A percentile compares a stretch with the other conserved stretches of the same genome.
These are phyloP conservation scores for Hirsutella minnesotensis DNA, from an alignment of 2,329 filamentous ascomycete species.

Conservation along the genomic window DNA sequence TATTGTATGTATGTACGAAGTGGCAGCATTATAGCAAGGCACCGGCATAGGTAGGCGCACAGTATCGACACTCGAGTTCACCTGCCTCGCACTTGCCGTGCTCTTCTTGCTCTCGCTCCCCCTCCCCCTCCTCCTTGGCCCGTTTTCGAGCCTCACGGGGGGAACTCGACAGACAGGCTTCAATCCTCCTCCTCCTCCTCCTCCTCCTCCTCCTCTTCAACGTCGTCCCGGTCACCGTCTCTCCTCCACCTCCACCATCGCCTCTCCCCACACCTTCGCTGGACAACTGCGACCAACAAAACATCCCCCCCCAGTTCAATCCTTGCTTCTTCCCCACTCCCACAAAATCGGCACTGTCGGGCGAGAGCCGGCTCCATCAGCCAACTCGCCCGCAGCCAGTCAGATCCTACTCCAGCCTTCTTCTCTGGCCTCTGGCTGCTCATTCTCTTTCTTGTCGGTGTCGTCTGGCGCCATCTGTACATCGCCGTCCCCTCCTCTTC, in stretches of 20 bases:
- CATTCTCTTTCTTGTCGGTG: not conserved
- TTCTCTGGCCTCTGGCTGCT: not conserved
- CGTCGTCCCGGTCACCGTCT: too few species aligned
- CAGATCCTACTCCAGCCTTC: not conserved
- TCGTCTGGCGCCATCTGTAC: not conserved
- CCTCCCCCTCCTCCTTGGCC: not conserved
- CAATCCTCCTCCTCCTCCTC: too few species aligned
- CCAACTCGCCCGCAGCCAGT: not conserved
- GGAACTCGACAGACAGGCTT: too few species aligned
- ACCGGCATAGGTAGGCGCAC: too few species aligned
- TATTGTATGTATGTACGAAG: too few species aligned
- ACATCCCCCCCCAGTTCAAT: not conserved
- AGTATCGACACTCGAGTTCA: too few species aligned
- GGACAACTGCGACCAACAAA: too few species aligned
- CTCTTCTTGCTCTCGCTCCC: not conserved
- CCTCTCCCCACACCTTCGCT: not conserved
- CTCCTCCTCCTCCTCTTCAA: too few species aligned
- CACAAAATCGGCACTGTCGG: slow-evolving; percentile 6
- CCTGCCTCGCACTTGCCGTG: not conserved
- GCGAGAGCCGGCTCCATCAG: slow-evolving; percentile 7
- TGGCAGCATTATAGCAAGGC: too few species aligned
- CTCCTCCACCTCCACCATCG: too few species aligned
- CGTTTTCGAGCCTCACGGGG: too few species aligned
- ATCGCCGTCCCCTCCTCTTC: not conserved
- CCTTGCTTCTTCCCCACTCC: not conserved